Percentiles rank a stretch among this genome's conserved stretches.
Evolutionary conservation across 441 rosid species (phyloP).

Genomic region (Croton setiger): DNA sequence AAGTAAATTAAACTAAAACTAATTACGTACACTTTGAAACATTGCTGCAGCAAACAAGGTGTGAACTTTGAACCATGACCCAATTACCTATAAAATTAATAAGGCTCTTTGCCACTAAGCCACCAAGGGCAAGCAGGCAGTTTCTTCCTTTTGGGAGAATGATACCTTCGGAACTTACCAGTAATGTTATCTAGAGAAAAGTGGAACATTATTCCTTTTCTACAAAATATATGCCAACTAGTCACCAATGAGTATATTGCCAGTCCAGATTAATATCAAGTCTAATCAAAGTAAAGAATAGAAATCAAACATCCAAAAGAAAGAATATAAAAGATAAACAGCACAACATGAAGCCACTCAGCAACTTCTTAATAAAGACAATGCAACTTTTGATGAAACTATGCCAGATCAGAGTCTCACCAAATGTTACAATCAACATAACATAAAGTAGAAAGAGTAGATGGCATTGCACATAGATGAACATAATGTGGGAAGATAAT

Average conservation of each 20-base stretch:
- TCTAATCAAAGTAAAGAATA: not conserved
- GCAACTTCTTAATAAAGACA: not conserved
- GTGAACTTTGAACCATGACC: too few species aligned
- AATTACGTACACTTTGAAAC: too few species aligned
- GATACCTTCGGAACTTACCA: too few species aligned
- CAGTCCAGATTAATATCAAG: not conserved
- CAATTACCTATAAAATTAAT: too few species aligned
- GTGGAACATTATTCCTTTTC: not conserved
- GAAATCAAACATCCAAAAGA: not conserved
- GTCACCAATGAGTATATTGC: not conserved
- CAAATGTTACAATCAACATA: not conserved
- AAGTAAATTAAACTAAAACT: too few species aligned
- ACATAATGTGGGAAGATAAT: not conserved
- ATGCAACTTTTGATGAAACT: not conserved
- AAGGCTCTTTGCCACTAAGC: too few species aligned
- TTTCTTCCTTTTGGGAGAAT: too few species aligned
- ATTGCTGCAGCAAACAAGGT: too few species aligned
- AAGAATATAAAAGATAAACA: not conserved
- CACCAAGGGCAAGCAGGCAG: too few species aligned
- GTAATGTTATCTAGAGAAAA: not conserved
- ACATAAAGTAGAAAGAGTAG: not conserved
- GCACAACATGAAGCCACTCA: not conserved
- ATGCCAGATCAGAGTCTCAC: not conserved
- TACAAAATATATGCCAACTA: slow-evolving; percentile 1
- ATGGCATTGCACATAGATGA: not conserved